A percentile compares a stretch with the other conserved stretches of the same genome.
These are phyloP conservation scores for Lentinula sp. DNA, from an alignment of 768 basidiomycete species.

Conservation along the genomic window DNA sequence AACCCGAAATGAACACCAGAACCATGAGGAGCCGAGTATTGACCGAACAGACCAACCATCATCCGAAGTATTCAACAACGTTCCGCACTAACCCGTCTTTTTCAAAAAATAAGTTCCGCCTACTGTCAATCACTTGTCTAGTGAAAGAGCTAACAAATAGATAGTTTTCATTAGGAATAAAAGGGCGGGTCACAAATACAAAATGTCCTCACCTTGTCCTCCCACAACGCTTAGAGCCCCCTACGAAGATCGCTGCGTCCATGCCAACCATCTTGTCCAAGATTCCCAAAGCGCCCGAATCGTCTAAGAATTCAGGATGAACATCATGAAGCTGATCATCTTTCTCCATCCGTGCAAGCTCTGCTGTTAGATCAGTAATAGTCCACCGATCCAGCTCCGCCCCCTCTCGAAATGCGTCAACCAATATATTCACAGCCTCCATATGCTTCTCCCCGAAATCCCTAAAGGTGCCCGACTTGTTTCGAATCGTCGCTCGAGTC, in stretches of 20 bases:
- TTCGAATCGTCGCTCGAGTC: neutral
- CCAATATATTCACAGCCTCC: constrained; percentile 37
- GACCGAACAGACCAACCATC: neutral
- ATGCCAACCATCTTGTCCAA: constrained; percentile 52
- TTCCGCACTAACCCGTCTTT: constrained; percentile 24
- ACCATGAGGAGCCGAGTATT: neutral
- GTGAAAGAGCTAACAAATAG: constrained; percentile 40
- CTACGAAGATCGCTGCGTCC: constrained; percentile 43
- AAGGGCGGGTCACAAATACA: neutral
- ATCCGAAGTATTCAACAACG: constrained; percentile 40
- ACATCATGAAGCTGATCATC: constrained; percentile 11
- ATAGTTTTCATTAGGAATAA: constrained; percentile 10
- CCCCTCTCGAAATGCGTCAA: constrained; percentile 33
- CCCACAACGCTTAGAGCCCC: constrained; percentile 40
- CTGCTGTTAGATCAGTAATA: constrained; percentile 38
- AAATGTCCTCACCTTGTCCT: constrained; percentile 32
- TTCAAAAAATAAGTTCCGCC: constrained; percentile 23
- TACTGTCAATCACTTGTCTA: constrained; percentile 40
- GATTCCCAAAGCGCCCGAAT: constrained; percentile 47
- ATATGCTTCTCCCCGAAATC: constrained; percentile 34
- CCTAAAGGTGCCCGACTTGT: constrained; percentile 43
- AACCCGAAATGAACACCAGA: neutral
- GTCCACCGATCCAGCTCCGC: constrained; percentile 34
- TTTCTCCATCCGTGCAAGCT: constrained; percentile 10
- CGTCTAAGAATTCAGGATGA: constrained; percentile 27